Evolutionary conservation across 768 basidiomycete species (phyloP), one percentile per base, ranked within the genome.

Genomic region (Tricholomella constricta): DNA sequence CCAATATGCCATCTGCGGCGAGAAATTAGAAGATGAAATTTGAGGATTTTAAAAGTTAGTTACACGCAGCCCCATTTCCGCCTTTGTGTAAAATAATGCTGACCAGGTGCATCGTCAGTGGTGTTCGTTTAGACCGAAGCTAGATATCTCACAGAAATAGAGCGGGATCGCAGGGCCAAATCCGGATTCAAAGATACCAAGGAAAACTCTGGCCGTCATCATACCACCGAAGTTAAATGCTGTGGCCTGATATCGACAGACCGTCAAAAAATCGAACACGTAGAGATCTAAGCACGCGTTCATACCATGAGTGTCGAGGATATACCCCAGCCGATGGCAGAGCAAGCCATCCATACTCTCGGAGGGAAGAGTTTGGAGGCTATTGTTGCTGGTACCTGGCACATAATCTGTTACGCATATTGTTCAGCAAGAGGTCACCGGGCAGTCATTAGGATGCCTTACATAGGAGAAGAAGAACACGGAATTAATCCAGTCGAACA

Each of bases 391-490:
- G 89, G 89, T 17, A 89, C 67, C 73, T 86, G 84, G 55, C 72
- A 85, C 23, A 89, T 58, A 52, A 91, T 88, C 87, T 90, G 60
- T 20, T 49, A 41, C n/a, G 22, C 17, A n/a, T n/a, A n/a, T n/a
- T n/a, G n/a, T n/a, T n/a, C n/a, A 32, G 31, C 31, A 14, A 11
- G 9, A 32, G 14, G 31, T 32, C 9, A 32, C 4, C 14, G 4
- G 36, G 22, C 5, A 27, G n/a, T n/a, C 12, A 6, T 36, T 19
- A 15, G 17, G 11, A 27, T 26, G 14, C 69, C 80, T 52, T 51
- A 86, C 88, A 65, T 91, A 91, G 56, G 90, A 83, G 68, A 91
- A 83, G 69, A 86, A 91, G 71, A 91, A 92, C 7, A 78, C 76
- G 1, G 88, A 85, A 52, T 85, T 87, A 38, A 89, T 69, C 89